Percentiles rank a stretch among this genome's conserved stretches.
These are phyloP conservation scores for Helminthosporium solani DNA, from an alignment of 2,329 filamentous ascomycete genomes.

Conservation along the genomic window DNA sequence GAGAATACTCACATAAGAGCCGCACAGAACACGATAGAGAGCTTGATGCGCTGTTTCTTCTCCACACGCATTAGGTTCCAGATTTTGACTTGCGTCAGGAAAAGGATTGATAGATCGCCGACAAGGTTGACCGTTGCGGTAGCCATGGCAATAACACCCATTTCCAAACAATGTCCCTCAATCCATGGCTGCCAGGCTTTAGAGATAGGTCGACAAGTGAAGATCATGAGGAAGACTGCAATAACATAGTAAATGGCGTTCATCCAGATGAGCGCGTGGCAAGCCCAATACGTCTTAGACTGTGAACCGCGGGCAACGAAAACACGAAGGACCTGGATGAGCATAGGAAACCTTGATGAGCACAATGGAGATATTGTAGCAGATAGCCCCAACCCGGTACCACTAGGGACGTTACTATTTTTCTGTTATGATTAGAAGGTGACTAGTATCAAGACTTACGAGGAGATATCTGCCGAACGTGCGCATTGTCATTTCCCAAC, in stretches of 20 bases:
- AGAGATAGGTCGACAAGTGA: slow-evolving; percentile 13
- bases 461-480: slow-evolving; percentile 12
- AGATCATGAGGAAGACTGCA: slow-evolving; percentile 10
- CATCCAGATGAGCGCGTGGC: slow-evolving; percentile 10
- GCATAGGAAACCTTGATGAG: slow-evolving; percentile 16
- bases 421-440: not conserved
- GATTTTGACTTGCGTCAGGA: slow-evolving; percentile 13
- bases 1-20: slow-evolving; percentile 13
- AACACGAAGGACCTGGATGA: slow-evolving; percentile 15
- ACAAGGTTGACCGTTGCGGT: slow-evolving; percentile 12
- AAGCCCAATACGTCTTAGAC: slow-evolving; percentile 13
- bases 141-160: slow-evolving; percentile 9
- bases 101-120: slow-evolving; percentile 12
- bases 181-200: slow-evolving; percentile 16
- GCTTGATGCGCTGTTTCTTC: slow-evolving; percentile 5
- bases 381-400: slow-evolving; percentile 10
- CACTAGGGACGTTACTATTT: slow-evolving; percentile 5
- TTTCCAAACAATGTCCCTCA: slow-evolving; percentile 11
- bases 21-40: slow-evolving; percentile 16
- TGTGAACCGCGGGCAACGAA: slow-evolving; percentile 16
- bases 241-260: slow-evolving; percentile 11
- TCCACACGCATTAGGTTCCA: slow-evolving; percentile 14
- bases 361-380: slow-evolving; percentile 17
- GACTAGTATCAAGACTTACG: slow-evolving; percentile 1
- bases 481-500: slow-evolving; percentile 12